Evolutionary conservation across 306 rosid species (phyloP).

Genomic region (Notholithocarpus densiflorus): DNA sequence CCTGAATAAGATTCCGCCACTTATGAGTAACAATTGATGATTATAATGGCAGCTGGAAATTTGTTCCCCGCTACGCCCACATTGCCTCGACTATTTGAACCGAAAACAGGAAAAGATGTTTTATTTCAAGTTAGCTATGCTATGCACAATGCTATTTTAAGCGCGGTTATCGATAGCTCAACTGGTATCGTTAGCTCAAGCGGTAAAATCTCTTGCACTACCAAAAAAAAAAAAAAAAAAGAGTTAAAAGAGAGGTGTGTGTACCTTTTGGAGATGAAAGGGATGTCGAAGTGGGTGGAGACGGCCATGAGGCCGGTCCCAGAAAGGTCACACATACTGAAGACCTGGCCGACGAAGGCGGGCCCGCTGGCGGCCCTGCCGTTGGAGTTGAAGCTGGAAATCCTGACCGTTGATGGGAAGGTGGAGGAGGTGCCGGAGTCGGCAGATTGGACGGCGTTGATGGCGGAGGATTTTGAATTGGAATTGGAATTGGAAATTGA

Average conservation of each 20-base stretch:
- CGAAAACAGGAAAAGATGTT: no score
- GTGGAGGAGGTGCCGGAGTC: conserved; percentile 41
- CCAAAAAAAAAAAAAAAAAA: no score
- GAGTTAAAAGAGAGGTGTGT: not conserved
- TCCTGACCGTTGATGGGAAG: conserved; percentile 51
- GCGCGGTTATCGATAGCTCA: no score
- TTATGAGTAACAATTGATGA: no score
- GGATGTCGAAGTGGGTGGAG: conserved; percentile 83
- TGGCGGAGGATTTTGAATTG: conserved; percentile 34
- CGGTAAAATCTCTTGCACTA: no score
- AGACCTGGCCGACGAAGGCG: conserved; percentile 96
- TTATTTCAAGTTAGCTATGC: no score
- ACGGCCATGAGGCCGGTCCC: conserved; percentile 99
- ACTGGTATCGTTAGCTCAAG: no score
- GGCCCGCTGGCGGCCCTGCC: conserved; percentile 63
- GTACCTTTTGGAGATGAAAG: conserved; percentile 82
- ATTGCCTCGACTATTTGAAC: no score
- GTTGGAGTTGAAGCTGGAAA: conserved; percentile 41
- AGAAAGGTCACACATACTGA: conserved; percentile 97
- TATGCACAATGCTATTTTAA: no score
- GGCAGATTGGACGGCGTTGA: conserved; percentile 32
- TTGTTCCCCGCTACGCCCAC: no score
- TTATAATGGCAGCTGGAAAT: no score
- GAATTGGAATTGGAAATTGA: conserved; percentile 21
- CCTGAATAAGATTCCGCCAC: no score